phyloP scores from a whole-genome alignment of 257 asterid species.

The Ilex asprella region DNA sequence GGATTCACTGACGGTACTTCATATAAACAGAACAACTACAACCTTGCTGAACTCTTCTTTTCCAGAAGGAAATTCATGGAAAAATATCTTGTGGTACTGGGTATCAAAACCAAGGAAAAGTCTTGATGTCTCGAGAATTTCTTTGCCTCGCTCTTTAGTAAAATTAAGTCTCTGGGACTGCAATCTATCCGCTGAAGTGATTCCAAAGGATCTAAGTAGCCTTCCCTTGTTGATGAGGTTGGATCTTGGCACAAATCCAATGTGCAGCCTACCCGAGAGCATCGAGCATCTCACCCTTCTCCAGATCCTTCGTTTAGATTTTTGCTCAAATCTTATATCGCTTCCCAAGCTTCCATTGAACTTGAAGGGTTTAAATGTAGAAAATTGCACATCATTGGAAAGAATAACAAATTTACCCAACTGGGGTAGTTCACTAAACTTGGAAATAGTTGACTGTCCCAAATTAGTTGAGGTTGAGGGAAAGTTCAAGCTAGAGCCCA shows the following conservation, averaged over 20 bases:
- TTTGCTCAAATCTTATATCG: constrained; percentile 3
- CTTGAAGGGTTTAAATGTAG: constrained; percentile 5
- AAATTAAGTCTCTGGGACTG: constrained; percentile 13
- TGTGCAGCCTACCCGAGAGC: constrained; percentile 7
- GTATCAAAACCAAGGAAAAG: constrained; percentile 4
- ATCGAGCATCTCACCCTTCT: constrained; percentile 8
- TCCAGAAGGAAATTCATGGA: not conserved
- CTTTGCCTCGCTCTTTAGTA: constrained; percentile 11
- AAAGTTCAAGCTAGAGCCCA: constrained; percentile 9
- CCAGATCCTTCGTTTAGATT: constrained; percentile 10
- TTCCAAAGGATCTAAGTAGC: constrained; percentile 3
- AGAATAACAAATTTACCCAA: constrained; percentile 12
- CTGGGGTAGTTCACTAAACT: not conserved
- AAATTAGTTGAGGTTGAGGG: constrained; percentile 12
- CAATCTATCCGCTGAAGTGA: constrained; percentile 11
- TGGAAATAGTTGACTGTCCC: constrained; percentile 1
- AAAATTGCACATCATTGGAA: constrained; percentile 9
- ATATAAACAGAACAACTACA: constrained; percentile 1
- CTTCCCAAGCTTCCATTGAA: constrained; percentile 13
- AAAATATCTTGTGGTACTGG: constrained; percentile 6
- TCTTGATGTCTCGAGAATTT: not conserved
- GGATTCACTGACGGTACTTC: constrained; percentile 9
- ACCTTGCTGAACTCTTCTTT: not conserved
- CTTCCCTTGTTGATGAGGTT: constrained; percentile 6
- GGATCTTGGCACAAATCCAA: constrained; percentile 9